Conservation (phyloP, 2,329 filamentous ascomycete genomes). For the Didymella arachidicola region DNA sequence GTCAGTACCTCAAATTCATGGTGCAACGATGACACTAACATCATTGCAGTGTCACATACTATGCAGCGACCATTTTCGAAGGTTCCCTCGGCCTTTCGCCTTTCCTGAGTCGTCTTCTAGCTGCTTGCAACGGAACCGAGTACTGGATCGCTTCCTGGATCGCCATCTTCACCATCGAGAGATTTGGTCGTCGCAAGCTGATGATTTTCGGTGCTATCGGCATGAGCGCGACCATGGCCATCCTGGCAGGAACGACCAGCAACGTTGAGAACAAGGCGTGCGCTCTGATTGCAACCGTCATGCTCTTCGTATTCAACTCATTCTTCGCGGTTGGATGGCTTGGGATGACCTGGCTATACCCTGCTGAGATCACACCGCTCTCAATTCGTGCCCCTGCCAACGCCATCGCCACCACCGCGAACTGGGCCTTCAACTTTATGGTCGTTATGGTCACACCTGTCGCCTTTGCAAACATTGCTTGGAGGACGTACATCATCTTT, state of each 20-base stretch:
- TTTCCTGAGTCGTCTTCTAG: conserved; percentile 47
- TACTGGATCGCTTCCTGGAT: conserved; percentile 55
- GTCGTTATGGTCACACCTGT: conserved; percentile 72
- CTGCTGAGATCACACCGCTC: conserved; percentile 85
- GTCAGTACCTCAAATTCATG: not conserved
- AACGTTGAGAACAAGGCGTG: conserved; percentile 33
- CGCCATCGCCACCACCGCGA: conserved; percentile 81
- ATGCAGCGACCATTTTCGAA: conserved; percentile 54
- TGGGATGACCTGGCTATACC: conserved; percentile 68
- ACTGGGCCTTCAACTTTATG: conserved; percentile 60
- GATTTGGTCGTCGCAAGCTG: conserved; percentile 48
- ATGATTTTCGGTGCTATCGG: conserved; percentile 51
- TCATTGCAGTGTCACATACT: conserved; percentile 49
- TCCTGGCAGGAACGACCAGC: conserved; percentile 46
- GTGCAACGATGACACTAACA: too few relatives aligned
- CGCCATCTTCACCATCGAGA: conserved; percentile 52
- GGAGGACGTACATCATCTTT: conserved; percentile 65
- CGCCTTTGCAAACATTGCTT: conserved; percentile 64
- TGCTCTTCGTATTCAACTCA: conserved; percentile 92
- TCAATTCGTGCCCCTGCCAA: conserved; percentile 89
- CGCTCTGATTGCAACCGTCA: conserved; percentile 67
- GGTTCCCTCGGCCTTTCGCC: conserved; percentile 51
- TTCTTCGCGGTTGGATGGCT: conserved; percentile 88
- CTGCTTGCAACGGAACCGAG: conserved; percentile 54
- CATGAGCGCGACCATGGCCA: conserved; percentile 47